Evolutionary conservation across 805 yeast species (phyloP).

Genomic region (Lipomyces sp.): DNA sequence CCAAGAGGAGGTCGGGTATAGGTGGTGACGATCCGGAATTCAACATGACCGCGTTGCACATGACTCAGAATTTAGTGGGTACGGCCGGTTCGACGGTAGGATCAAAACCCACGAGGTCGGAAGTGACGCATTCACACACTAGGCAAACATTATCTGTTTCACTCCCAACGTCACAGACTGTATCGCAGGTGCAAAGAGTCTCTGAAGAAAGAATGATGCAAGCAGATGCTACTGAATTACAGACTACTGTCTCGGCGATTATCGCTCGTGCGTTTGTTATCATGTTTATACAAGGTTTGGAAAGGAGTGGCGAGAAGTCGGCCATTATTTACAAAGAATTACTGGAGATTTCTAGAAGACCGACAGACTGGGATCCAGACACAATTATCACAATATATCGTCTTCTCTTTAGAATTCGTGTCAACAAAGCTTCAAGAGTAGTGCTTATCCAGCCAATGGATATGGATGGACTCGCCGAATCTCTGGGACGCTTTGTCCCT

Average conservation of each 20-base stretch:
- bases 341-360: conserved; percentile 36
- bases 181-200: neutral
- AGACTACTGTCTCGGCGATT: conserved; percentile 29
- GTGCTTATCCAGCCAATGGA: conserved; percentile 61
- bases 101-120: neutral
- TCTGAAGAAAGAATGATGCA: neutral
- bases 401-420: conserved; percentile 60
- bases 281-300: conserved; percentile 48
- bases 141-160: neutral
- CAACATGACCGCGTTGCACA: neutral
- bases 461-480: conserved; percentile 68
- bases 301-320: conserved; percentile 47
- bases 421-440: conserved; percentile 52
- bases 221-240: conserved; percentile 1
- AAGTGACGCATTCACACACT: neutral
- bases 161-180: neutral
- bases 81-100: neutral
- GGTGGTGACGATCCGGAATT: neutral
- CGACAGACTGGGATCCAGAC: conserved; percentile 34
- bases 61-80: neutral
- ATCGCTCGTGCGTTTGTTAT: conserved; percentile 40
- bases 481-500: conserved; percentile 56
- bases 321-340: conserved; percentile 47
- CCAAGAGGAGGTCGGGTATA: neutral
- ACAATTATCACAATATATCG: conserved; percentile 55